Percentiles rank a stretch among this genome's conserved stretches.
These are phyloP conservation scores for Miscanthus lutarioriparius DNA, from an alignment of 176 grass and related monocot species.

Conservation along the genomic window DNA sequence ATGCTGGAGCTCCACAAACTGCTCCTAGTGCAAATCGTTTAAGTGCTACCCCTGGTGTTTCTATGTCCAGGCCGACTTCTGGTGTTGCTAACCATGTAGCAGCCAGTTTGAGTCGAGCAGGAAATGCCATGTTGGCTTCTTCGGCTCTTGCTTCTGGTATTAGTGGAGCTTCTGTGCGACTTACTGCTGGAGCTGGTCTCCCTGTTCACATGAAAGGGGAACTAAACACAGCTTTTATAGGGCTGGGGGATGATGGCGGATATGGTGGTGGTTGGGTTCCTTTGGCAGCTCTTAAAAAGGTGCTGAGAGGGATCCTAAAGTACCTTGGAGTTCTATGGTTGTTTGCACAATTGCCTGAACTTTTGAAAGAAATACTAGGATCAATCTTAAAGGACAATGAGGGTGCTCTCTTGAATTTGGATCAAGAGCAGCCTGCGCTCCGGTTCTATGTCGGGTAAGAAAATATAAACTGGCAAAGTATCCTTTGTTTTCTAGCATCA, in stretches of 20 bases:
- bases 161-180: slow-evolving; percentile 69
- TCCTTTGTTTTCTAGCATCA: slow-evolving; percentile 3
- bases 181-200: slow-evolving; percentile 71
- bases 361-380: slow-evolving; percentile 95
- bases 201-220: slow-evolving; percentile 97
- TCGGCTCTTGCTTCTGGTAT: slow-evolving; percentile 76
- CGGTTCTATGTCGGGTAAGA: slow-evolving; percentile 99
- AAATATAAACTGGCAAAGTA: slow-evolving; percentile 2
- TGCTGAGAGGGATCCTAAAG: slow-evolving; percentile 95
- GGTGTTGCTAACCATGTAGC: slow-evolving; percentile 69
- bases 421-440: slow-evolving; percentile 96
- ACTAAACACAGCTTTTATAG: slow-evolving; percentile 97
- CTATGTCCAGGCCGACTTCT: slow-evolving; percentile 69
- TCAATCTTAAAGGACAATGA: slow-evolving; percentile 99
- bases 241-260: slow-evolving; percentile 98
- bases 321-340: slow-evolving; percentile 99
- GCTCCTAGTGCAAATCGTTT: slow-evolving; percentile 55
- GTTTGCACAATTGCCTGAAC: slow-evolving; percentile 98
- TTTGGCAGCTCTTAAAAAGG: slow-evolving; percentile 95
- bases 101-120: slow-evolving; percentile 67
- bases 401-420: slow-evolving; percentile 97
- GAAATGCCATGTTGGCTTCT: slow-evolving; percentile 77
- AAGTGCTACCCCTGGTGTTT: slow-evolving; percentile 42
- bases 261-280: slow-evolving; percentile 99
- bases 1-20: slow-evolving; percentile 50